Base-by-base conservation (phyloP, 2,329 filamentous ascomycete genomes). In the Aspergillus sp. region DNA sequence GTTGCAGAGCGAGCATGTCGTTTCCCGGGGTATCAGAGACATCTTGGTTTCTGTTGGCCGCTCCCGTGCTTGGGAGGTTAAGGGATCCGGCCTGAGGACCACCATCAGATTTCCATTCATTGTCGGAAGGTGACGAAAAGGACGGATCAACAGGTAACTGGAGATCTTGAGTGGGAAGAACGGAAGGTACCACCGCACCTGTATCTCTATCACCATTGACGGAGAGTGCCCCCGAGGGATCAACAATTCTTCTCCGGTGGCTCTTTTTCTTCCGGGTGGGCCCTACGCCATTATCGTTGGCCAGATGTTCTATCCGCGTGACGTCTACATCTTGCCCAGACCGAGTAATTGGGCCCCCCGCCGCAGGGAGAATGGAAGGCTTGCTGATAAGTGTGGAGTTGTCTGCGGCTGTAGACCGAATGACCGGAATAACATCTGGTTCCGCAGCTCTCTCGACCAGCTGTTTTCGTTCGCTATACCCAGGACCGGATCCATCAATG, bases 401-500 rank as follows among this genome's bases (percentile, higher is more conserved):
- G 64, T 90, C 87, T 14, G 86, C 82, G 4, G 82, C 80, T 25
- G 82, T 80, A 14, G 88, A 86, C 71, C 89, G 91, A 57, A 96
- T 84, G 15, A 96, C 87, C 0, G 92, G 91, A 8, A 92, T 87
- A 39, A 84, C 87, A 25, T 89, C 84, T 17, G 88, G 86, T 65
- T 96, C 87, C 2, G 90, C 88, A 11, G 83, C 90, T 47, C 93
- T 87, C 51, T 97, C 93, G 5, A 93, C 84, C 44, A 99, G 82
- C 64, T 90, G 88, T 68, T 91, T 91, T 70, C 87, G 88, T 78
- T 99, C 95, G 15, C 87, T 84, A 69, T 91, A 96, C n/a, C 84
- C 88, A 1, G 95, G 93, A 0, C 89, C 89, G 35, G 86, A 85
- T 2, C 89, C 88, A 72, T 99, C 95, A 66, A 99, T 93, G 46